Percentiles rank a stretch among this genome's conserved stretches.
Evolutionary conservation across 2,329 filamentous ascomycete species (phyloP).

Genomic region (Immersiporthe knoxdaviesiana): DNA sequence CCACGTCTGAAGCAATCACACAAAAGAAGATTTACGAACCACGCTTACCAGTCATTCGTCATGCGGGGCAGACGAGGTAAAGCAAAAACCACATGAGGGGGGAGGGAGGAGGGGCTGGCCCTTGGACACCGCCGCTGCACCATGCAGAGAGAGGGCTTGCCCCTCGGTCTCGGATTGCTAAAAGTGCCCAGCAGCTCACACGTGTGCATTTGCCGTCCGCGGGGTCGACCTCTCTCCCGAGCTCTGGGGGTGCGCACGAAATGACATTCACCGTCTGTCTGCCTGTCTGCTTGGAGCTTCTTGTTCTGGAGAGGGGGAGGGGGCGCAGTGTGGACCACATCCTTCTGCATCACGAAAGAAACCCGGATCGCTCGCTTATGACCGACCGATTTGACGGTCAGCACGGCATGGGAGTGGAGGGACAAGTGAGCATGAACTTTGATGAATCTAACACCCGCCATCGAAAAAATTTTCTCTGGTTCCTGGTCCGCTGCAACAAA

Average conservation of each 20-base stretch:
- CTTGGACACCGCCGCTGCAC: conserved; percentile 12
- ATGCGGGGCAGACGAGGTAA: conserved; percentile 11
- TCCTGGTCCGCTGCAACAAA: conserved; percentile 13
- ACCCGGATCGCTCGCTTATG: conserved; percentile 30
- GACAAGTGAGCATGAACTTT: conserved; percentile 17
- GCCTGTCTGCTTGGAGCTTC: conserved; percentile 23
- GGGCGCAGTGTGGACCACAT: conserved; percentile 25
- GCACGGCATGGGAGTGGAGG: conserved; percentile 3
- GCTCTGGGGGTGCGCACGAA: conserved; percentile 1
- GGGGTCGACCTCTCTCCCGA: conserved; percentile 19
- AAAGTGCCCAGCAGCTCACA: conserved; percentile 7
- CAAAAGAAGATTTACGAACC: not conserved
- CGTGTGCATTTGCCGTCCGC: conserved; percentile 16
- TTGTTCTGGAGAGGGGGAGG: conserved; percentile 23
- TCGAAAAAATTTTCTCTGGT: conserved; percentile 10
- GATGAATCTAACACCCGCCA: conserved; percentile 17
- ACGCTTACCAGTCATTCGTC: conserved; percentile 1
- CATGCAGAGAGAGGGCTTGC: not conserved
- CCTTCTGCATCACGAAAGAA: conserved; percentile 30
- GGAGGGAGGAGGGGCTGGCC: not conserved
- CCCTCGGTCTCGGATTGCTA: conserved; percentile 6
- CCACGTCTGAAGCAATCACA: not conserved
- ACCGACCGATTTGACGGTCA: conserved; percentile 27
- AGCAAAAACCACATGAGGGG: conserved; percentile 7
- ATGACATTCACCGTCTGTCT: conserved; percentile 13